Evolutionary conservation across 2,329 filamentous ascomycete genomes (phyloP).

Genomic region (Cryphonectria radicalis): DNA sequence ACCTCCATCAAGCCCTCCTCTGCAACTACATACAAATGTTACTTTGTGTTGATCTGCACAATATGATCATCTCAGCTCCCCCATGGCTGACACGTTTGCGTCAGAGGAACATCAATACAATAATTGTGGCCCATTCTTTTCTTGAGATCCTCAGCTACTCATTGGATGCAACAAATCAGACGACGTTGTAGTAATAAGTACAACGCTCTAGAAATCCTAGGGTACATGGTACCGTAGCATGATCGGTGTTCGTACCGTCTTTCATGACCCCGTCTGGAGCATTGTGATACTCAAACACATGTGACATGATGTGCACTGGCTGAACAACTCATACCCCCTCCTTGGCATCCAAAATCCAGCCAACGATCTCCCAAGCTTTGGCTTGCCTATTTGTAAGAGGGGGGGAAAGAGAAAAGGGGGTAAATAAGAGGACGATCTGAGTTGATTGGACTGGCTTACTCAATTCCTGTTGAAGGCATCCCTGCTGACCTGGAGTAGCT

Average conservation of each 20-base stretch:
- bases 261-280: neutral
- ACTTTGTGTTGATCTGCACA: neutral
- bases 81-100: neutral
- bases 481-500: constrained; percentile 7
- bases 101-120: neutral
- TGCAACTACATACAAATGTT: neutral
- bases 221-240: constrained; percentile 1
- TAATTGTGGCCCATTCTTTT: neutral
- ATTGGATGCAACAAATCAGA: neutral
- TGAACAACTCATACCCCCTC: neutral
- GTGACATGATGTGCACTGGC: neutral
- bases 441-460: neutral
- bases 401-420: neutral
- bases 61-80: neutral
- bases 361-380: neutral
- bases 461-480: neutral
- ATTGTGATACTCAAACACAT: neutral
- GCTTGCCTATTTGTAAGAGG: neutral
- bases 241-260: neutral
- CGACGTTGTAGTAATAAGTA: neutral
- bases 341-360: neutral
- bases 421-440: neutral
- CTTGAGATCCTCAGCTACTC: neutral
- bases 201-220: neutral
- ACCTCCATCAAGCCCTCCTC: neutral